phyloP scores from a whole-genome alignment of 257 asterid species.

The Lycium barbarum region DNA sequence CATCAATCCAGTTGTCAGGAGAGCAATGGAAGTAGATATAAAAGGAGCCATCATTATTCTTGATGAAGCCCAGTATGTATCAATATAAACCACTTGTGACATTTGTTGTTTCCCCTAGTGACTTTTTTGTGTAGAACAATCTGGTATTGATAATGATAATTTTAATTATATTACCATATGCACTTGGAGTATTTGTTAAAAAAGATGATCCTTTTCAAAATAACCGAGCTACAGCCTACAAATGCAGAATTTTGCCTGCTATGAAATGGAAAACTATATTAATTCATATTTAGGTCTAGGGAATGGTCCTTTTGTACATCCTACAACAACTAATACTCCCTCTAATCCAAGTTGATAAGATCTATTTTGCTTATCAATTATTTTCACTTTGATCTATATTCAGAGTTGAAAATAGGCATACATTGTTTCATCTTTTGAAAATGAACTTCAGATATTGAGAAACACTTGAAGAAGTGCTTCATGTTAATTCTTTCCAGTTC shows the following conservation, averaged over 20 bases:
- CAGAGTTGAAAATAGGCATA: background rate
- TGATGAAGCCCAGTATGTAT: conserved; percentile 97
- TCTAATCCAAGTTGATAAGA: background rate
- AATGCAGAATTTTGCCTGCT: conserved; percentile 3
- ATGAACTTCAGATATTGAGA: background rate
- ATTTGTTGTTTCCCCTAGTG: conserved; percentile 17
- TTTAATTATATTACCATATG: background rate
- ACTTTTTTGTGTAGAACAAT: conserved; percentile 30
- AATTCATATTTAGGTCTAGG: conserved; percentile 19
- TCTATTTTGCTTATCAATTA: conserved; percentile 19
- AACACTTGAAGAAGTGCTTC: conserved; percentile 4
- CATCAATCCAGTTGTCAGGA: conserved; percentile 78
- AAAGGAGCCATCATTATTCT: conserved; percentile 74
- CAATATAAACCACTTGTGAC: conserved; percentile 24
- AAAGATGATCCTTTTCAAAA: background rate
- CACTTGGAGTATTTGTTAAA: background rate
- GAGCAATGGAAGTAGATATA: conserved; percentile 90
- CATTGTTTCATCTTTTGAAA: conserved; percentile 21
- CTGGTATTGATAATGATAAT: conserved; percentile 5
- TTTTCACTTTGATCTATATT: conserved; percentile 13
- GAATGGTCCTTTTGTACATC: background rate
- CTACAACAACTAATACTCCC: background rate
- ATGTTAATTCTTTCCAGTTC: background rate
- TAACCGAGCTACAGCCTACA: background rate
- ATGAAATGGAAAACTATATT: conserved; percentile 18